Base-by-base conservation (phyloP, 2,329 filamentous ascomycete species). In the Paecilomyces sp. region DNA sequence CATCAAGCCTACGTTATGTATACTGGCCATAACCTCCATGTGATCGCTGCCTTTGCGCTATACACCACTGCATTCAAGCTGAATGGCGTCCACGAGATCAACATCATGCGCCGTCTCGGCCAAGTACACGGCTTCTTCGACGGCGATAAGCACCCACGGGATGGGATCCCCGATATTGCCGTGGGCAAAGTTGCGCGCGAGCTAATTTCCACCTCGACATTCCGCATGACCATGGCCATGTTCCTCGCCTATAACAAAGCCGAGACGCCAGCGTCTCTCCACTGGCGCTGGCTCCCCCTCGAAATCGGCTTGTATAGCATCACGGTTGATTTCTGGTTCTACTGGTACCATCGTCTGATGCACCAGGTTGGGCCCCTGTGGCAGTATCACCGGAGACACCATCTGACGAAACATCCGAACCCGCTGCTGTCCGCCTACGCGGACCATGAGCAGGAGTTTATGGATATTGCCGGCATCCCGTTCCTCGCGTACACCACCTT, bases 241-340 rank as follows among this genome's bases (percentile, higher is more conserved):
- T 61, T 72, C 15, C 56, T 73, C n/a, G 61, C 64, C 7, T 69
- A 69, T 58, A 57, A 58, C n/a, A 33, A 52, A 1, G 54, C 53
- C n/a, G 61, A 58, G 51, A 57, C 65, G 0, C 70, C 69, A 1
- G 25, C 55, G 3, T 61, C 64, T 11, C 57, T 67, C 41, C 67
- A 64, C 50, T 74, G 72, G 68, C 60, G 58, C 12, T 73, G 73
- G 70, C 66, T 75, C 0, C 63, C 70, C 0, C 22, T 77, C n/a
- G 71, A 77, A 52, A 64, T 76, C 5, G 70, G 70, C 13, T 56
- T 77, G 8, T 78, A 78, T 60, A 68, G 67, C 12, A 65, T 77
- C 56, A 64, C 77, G 8, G 67, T 78, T 3, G 76, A 77, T 61
- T 75, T 76, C 53, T 78, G 74, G 73, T 78, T 77, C 64, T 78